phyloP scores from a whole-genome alignment of 2,329 filamentous ascomycete species.

The Hyphodiscus sp. region DNA sequence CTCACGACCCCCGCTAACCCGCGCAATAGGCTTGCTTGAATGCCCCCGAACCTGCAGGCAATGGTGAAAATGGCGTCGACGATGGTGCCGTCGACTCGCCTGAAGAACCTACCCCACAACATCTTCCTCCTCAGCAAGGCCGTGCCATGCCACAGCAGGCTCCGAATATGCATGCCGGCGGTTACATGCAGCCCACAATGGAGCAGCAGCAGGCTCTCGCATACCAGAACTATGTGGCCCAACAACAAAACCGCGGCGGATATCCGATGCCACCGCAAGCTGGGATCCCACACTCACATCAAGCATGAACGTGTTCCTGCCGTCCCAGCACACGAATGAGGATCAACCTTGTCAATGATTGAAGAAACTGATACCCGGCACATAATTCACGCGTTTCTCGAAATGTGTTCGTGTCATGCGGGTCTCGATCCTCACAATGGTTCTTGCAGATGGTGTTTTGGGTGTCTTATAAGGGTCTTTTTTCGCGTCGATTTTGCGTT shows the following conservation, averaged over 20 bases:
- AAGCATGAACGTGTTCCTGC: conserved; percentile 48
- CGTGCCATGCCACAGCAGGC: conserved; percentile 55
- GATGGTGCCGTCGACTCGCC: conserved; percentile 81
- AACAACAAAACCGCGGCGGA: conserved; percentile 59
- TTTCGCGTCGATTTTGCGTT: conserved; percentile 9
- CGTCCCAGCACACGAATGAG: conserved; percentile 21
- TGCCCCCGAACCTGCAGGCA: conserved; percentile 80
- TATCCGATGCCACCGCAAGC: conserved; percentile 73
- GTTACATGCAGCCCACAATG: conserved; percentile 49
- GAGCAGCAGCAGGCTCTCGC: conserved; percentile 72
- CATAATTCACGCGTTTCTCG: conserved; percentile 35
- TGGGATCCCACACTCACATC: conserved; percentile 76
- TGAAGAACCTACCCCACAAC: conserved; percentile 75
- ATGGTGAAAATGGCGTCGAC: conserved; percentile 76
- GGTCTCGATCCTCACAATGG: conserved; percentile 21
- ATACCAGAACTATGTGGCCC: conserved; percentile 76
- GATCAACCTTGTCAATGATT: conserved; percentile 29
- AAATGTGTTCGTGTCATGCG: conserved; percentile 25
- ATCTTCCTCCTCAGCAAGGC: conserved; percentile 60
- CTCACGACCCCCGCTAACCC: conserved; percentile 29
- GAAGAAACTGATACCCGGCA: conserved; percentile 50
- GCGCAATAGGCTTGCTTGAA: conserved; percentile 78
- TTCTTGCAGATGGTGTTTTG: conserved; percentile 27
- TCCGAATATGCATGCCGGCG: conserved; percentile 54
- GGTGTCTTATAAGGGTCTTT: conserved; percentile 25